Evolutionary conservation across 1,284 basidiomycete species (phyloP).

Genomic region (Mrakiaceae sp.): DNA sequence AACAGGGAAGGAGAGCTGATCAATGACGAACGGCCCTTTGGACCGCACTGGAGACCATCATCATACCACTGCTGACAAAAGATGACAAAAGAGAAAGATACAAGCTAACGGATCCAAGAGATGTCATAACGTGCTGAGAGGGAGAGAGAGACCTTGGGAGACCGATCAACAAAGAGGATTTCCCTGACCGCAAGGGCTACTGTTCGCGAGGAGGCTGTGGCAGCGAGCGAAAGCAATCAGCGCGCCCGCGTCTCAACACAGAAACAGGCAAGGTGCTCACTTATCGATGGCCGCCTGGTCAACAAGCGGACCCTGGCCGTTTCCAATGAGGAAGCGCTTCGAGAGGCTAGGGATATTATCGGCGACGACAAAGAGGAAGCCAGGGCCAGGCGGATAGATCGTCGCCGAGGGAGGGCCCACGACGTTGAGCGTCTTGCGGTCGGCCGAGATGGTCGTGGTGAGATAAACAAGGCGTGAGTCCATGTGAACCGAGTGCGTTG

Average conservation of each 20-base stretch:
- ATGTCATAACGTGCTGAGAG: too few species aligned
- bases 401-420: constrained; percentile 50
- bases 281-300: constrained; percentile 20
- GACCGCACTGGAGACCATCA: too few species aligned
- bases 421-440: constrained; percentile 40
- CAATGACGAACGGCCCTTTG: too few species aligned
- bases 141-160: too few species aligned
- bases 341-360: constrained; percentile 58
- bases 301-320: constrained; percentile 46
- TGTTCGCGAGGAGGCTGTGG: too few species aligned
- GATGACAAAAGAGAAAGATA: too few species aligned
- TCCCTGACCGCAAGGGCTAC: too few species aligned
- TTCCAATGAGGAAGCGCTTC: constrained; percentile 55
- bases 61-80: too few species aligned
- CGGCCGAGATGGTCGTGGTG: constrained; percentile 31
- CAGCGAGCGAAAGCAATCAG: too few species aligned
- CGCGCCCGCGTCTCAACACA: background rate
- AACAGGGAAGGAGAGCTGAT: too few species aligned
- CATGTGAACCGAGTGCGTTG: constrained; percentile 51
- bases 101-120: too few species aligned
- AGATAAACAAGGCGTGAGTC: constrained; percentile 66
- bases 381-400: constrained; percentile 70
- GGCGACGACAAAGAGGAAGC: constrained; percentile 58
- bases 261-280: background rate
- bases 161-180: too few species aligned